Percentiles rank a stretch among this genome's conserved stretches.
Evolutionary conservation across 306 rosid genomes (phyloP).

Genomic region (Pterocarpus santalinus): DNA sequence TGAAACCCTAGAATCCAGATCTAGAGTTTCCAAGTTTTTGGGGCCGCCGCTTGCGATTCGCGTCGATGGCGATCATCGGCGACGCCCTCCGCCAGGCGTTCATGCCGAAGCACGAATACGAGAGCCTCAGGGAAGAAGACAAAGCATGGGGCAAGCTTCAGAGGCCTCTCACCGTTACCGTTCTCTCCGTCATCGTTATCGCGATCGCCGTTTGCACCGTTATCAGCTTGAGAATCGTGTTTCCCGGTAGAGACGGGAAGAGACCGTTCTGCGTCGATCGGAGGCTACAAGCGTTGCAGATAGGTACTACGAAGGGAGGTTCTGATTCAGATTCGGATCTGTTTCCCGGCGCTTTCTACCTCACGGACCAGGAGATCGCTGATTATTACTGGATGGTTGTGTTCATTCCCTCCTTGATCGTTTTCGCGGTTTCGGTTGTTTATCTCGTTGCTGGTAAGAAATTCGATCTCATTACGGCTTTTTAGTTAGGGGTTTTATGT

Average conservation of each 20-base stretch:
- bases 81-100: constrained; percentile 97
- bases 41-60: constrained; percentile 5
- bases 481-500: neutral
- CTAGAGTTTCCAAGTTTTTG: neutral
- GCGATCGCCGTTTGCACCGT: constrained; percentile 53
- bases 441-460: constrained; percentile 85
- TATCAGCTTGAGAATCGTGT: constrained; percentile 79
- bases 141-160: constrained; percentile 88
- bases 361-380: constrained; percentile 87
- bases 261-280: constrained; percentile 82
- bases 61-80: constrained; percentile 79
- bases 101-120: constrained; percentile 93
- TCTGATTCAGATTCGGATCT: constrained; percentile 62
- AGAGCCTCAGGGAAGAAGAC: constrained; percentile 86
- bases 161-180: constrained; percentile 62
- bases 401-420: constrained; percentile 76
- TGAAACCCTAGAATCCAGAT: constrained; percentile 34
- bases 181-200: constrained; percentile 49
- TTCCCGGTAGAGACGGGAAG: constrained; percentile 61
- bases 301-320: constrained; percentile 62
- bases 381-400: constrained; percentile 94
- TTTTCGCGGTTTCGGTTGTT: constrained; percentile 64
- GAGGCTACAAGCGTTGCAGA: constrained; percentile 65
- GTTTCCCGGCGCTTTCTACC: constrained; percentile 70
- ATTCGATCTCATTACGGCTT: neutral